Evolutionary conservation across 495 filamentous ascomycete genomes (phyloP), one percentile per base, ranked within the genome.

Genomic region (Haplographium delicatum): DNA sequence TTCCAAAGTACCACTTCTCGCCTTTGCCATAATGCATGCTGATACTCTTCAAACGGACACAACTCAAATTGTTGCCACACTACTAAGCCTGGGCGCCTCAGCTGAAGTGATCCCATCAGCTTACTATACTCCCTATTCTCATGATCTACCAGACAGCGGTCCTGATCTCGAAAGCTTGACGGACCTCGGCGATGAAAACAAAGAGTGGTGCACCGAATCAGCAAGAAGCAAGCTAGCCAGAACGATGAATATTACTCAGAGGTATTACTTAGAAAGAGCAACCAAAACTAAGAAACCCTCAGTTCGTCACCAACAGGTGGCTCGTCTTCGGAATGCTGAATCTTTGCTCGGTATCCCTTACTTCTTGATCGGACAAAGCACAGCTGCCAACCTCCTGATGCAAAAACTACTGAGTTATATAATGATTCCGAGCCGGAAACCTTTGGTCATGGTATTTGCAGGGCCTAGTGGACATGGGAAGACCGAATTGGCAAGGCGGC

Each of bases 391-490:
- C 0, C 42, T 53, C 16, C 52, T 78, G 0, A 25, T 65, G 18
- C 40, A 58, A n/a, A 66, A 58, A 19, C 30, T 75, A 10, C 54
- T 70, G 3, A 58, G 42, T 9, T 62, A 68, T 38, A 30, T 68
- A 19, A 43, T 59, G 10, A 26, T 64, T 24, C 52, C 52, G 4
- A 53, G 31, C 1, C 46, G 56, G 11, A 23, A 43, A 39, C 62
- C 68, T 3, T 26, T 80, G 2, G 63, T 79, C 4, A 49, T 79
- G 0, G 53, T 70, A 15, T 73, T 77, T 26, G 68, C 69, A 4
- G 76, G 77, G 0, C 67, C 70, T 0, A 75, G 68, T 45, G 74
- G 77, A 0, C 76, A 80, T 48, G 77, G 77, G 1, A 80, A 78
- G 51, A 74, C 72, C 0, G 72, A 78, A 28, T 54, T 80, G 7